Conservation (phyloP, 2,329 filamentous ascomycete genomes). For the Diplocarpon rosae region DNA sequence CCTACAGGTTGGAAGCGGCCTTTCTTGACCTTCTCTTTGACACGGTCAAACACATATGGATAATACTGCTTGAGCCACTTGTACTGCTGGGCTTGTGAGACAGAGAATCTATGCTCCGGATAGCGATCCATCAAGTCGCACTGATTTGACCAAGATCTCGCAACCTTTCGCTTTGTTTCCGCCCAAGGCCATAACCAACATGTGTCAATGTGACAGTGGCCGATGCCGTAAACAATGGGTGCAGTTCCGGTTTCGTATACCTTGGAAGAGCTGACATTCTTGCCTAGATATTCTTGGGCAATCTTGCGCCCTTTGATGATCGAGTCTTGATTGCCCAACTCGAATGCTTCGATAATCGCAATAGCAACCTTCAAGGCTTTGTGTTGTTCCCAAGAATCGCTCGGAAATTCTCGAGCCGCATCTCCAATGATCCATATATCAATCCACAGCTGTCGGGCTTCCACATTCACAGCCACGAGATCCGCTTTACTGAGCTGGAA, state of each 20-base stretch:
- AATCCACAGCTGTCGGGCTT: slow-evolving; percentile 72
- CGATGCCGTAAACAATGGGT: slow-evolving; percentile 76
- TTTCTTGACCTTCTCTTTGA: slow-evolving; percentile 82
- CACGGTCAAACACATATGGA: slow-evolving; percentile 77
- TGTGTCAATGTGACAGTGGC: slow-evolving; percentile 95
- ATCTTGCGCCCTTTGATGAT: slow-evolving; percentile 74
- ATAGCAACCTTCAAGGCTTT: slow-evolving; percentile 75
- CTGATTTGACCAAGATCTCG: slow-evolving; percentile 92
- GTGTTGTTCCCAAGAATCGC: slow-evolving; percentile 81
- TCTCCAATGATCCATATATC: slow-evolving; percentile 96
- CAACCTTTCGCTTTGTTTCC: slow-evolving; percentile 94
- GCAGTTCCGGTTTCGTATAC: slow-evolving; percentile 71
- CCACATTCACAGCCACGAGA: slow-evolving; percentile 79
- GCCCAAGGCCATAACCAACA: slow-evolving; percentile 99
- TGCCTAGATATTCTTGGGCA: slow-evolving; percentile 70
- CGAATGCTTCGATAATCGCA: slow-evolving; percentile 81
- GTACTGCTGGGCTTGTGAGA: slow-evolving; percentile 92
- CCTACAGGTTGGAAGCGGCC: slow-evolving; percentile 91
- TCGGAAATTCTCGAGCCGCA: slow-evolving; percentile 81
- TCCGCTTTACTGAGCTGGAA: slow-evolving; percentile 68
- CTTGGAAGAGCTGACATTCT: slow-evolving; percentile 67
- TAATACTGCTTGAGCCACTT: slow-evolving; percentile 93
- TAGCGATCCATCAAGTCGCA: slow-evolving; percentile 93
- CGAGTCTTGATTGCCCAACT: slow-evolving; percentile 66
- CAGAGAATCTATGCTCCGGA: slow-evolving; percentile 83